These are phyloP conservation scores for Leccinellum rugosiceps DNA, from an alignment of 768 basidiomycete genomes.

Conservation along the genomic window DNA sequence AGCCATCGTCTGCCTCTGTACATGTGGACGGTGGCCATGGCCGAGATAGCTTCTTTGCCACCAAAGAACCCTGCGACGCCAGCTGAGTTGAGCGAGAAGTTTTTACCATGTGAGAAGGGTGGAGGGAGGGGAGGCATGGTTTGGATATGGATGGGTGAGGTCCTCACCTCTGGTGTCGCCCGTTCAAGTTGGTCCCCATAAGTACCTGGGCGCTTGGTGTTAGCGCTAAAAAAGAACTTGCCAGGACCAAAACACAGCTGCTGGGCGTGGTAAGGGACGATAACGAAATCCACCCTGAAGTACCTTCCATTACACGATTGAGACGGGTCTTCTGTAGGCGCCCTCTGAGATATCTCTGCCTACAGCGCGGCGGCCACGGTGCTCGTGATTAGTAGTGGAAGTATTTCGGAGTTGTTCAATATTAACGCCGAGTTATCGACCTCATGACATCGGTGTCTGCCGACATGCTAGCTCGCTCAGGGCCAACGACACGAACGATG, in stretches of 20 bases:
- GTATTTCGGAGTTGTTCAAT: background rate
- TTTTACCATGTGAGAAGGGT: constrained; percentile 9
- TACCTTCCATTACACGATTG: background rate
- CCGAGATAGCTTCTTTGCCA: constrained; percentile 35
- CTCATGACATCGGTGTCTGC: too few species aligned
- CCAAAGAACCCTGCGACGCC: constrained; percentile 37
- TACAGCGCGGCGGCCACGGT: background rate
- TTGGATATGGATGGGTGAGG: background rate
- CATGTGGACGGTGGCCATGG: constrained; percentile 33
- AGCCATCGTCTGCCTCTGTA: constrained; percentile 31
- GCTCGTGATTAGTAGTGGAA: background rate
- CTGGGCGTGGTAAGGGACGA: too few species aligned
- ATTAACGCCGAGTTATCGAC: too few species aligned
- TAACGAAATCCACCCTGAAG: background rate
- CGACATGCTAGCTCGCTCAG: too few species aligned
- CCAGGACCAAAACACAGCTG: background rate
- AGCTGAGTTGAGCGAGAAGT: constrained; percentile 24
- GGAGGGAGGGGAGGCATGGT: constrained; percentile 10
- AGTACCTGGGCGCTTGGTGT: background rate
- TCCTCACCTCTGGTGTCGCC: background rate
- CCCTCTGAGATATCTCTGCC: background rate
- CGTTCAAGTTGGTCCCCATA: background rate
- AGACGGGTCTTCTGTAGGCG: background rate
- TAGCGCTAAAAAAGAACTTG: background rate
- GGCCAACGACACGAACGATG: too few species aligned